Percentiles rank a stretch among this genome's conserved stretches.
Evolutionary conservation across 306 rosid genomes (phyloP).

Genomic region (Ceratonia siliqua): DNA sequence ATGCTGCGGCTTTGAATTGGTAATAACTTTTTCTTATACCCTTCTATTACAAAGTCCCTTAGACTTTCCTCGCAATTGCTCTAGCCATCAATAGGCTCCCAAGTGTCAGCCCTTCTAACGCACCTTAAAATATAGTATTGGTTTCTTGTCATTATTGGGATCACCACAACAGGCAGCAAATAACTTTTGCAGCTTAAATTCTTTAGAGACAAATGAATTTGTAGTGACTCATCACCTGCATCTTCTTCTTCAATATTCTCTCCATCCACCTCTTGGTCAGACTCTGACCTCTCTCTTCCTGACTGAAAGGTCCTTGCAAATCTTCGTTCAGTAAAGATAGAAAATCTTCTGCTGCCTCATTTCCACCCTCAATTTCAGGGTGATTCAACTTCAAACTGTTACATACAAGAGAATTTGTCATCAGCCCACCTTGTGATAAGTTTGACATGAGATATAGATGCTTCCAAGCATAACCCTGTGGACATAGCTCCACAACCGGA

Average conservation of each 20-base stretch:
- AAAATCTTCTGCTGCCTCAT: slow-evolving; percentile 46
- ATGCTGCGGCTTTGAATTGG: no score
- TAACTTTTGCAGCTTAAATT: slow-evolving; percentile 46
- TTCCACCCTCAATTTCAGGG: slow-evolving; percentile 50
- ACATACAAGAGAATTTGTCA: slow-evolving; percentile 40
- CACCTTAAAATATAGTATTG: slow-evolving; percentile 44
- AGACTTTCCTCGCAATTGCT: slow-evolving; percentile 40
- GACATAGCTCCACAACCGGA: slow-evolving; percentile 61
- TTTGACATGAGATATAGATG: slow-evolving; percentile 39
- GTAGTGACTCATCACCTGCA: slow-evolving; percentile 2
- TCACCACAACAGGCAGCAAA: slow-evolving; percentile 47
- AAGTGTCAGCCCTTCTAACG: neutral
- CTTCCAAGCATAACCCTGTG: slow-evolving; percentile 51
- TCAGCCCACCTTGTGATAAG: slow-evolving; percentile 57
- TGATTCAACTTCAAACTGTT: slow-evolving; percentile 48
- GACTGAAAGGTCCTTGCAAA: slow-evolving; percentile 28
- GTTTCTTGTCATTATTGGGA: slow-evolving; percentile 34
- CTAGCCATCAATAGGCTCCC: neutral
- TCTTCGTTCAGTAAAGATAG: slow-evolving; percentile 38
- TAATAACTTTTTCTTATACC: slow-evolving; percentile 39
- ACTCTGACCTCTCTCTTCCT: slow-evolving; percentile 23
- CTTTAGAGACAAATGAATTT: slow-evolving; percentile 36
- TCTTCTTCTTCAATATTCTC: neutral
- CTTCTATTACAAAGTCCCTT: slow-evolving; percentile 40
- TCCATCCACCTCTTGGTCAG: neutral